Evolutionary conservation across 768 basidiomycete genomes (phyloP), one percentile per base, ranked within the genome.

Genomic region (Mrakia frigida): DNA sequence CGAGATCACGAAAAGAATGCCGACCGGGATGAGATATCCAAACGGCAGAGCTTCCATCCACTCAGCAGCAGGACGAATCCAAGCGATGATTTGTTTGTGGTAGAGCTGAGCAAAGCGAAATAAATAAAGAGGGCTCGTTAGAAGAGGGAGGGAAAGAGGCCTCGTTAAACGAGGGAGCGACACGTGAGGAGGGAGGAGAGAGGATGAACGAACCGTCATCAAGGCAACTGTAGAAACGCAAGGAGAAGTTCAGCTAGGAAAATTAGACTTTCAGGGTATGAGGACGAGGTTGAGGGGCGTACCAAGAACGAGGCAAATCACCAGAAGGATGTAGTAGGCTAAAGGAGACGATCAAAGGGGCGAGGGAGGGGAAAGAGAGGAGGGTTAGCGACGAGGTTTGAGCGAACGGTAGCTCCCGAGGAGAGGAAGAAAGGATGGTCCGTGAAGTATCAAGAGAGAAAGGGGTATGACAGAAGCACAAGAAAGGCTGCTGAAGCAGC

Each of bases 11-110:
- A 78, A 35, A 18, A 78, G 37, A 33, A 77, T 33, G 0, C 23
- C 75, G 6, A 56, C 53, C n/a, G 46, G 59, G 4, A 53, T 63
- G 10, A 75, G 61, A 14, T 37, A 50, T 52, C 53, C 41, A 14
- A 13, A 52, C 6, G 35, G 31, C n/a, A n/a, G n/a, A n/a, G n/a
- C 82, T 79, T 90, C 87, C 80, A 93, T 84, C 88, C 87, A 88
- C 41, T 86, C 85, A 0, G 91, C 90, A 7, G 86, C 86, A 0
- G 91, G 91, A 37, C 86, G 88, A 67, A 93, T 85, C 87, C 87
- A 88, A 14, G 86, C 74, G 6, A 93, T 89, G 78, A 94, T 92
- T 85, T 90, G 86, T 74, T 86, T 85, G 80, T 93, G 89, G 80
- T 88, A 91, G 14, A 91, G 81, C 13, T 85, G 70, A 90, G 85